Base-by-base conservation (phyloP, 2,329 filamentous ascomycete species). In the Purpureocillium lavendulum region DNA sequence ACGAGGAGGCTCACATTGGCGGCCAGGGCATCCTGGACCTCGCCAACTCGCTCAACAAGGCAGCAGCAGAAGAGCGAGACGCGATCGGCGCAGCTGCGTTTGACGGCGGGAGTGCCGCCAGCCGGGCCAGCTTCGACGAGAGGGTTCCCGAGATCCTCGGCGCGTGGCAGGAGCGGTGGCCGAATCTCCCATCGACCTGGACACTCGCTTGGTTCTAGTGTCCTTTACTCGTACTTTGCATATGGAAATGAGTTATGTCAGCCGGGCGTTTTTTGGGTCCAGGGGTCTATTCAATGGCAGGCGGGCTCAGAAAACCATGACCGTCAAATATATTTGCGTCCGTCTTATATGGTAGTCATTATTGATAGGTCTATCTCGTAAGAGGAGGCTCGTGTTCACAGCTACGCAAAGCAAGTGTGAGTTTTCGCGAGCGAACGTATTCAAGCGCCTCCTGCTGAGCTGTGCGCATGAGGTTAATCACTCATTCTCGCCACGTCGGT, bases 131-230 rank as follows among this genome's bases (percentile, higher is more conserved):
- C 24, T 98, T 98, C 54, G 92, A 98, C 62, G 89, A 95, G 59
- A 77, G 80, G 40, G 92, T 98, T 2, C 92, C 92, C 0, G 89
- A 96, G 48, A 84, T 98, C 29, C 66, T 98, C 44, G 90, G 81
- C 2, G 78, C 81, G 39, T 98, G 92, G 92, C 92, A 98, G 64
- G 89, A 95, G 60, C 77, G 83, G 50, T 96, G 90, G 87, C 90
- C 92, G 5, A 83, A 87, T 51, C 63, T 97, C 50, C 92, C 92
- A 14, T 86, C 88, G 3, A 73, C 92, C 40, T 98, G 92, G 92
- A 97, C 89, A 17, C 59, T 97, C 58, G 87, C 88, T 18, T 98
- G 92, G 89, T 87, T 97, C 57, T 97, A 66, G 70, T 41, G 30
- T 36, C 12, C 18, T 30, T 30, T 14, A 8, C 26, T 7, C 12